These are phyloP conservation scores for Tillandsia fasciculata DNA, from an alignment of 176 grass and related monocot genomes.

Conservation along the genomic window DNA sequence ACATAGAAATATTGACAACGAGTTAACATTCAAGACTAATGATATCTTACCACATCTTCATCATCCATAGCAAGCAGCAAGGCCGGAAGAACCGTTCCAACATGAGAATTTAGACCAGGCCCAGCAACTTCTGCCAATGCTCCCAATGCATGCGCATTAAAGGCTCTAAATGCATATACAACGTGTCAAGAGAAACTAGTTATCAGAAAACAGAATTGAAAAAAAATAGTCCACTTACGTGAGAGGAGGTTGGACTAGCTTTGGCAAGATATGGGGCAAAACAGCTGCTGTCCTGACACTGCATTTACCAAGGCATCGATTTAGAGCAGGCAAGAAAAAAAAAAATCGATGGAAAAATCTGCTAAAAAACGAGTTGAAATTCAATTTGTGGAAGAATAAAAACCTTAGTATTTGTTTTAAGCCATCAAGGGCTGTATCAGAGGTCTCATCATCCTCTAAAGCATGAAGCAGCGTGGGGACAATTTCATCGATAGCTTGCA, in stretches of 20 bases:
- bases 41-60: slow-evolving; percentile 44
- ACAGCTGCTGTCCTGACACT: slow-evolving; percentile 87
- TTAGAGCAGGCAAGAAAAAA: slow-evolving; percentile 15
- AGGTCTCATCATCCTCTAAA: slow-evolving; percentile 85
- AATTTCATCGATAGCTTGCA: slow-evolving; percentile 99
- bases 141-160: slow-evolving; percentile 97
- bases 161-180: slow-evolving; percentile 50
- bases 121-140: slow-evolving; percentile 93
- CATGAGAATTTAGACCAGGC: slow-evolving; percentile 81
- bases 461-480: slow-evolving; percentile 76
- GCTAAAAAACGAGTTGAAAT: neutral
- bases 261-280: slow-evolving; percentile 97
- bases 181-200: slow-evolving; percentile 21
- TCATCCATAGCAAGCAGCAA: slow-evolving; percentile 76
- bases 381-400: neutral
- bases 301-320: slow-evolving; percentile 17
- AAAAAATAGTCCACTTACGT: slow-evolving; percentile 50
- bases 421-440: slow-evolving; percentile 95
- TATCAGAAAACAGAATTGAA: slow-evolving; percentile 13
- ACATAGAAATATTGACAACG: too few relatives aligned
- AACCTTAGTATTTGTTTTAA: slow-evolving; percentile 99
- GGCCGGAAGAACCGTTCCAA: slow-evolving; percentile 77
- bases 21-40: neutral
- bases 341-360: neutral
- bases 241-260: slow-evolving; percentile 82